Evolutionary conservation across 345 rosid genomes (phyloP), one percentile per base, ranked within the genome.

Genomic region (Sisymbrium altissimum): DNA sequence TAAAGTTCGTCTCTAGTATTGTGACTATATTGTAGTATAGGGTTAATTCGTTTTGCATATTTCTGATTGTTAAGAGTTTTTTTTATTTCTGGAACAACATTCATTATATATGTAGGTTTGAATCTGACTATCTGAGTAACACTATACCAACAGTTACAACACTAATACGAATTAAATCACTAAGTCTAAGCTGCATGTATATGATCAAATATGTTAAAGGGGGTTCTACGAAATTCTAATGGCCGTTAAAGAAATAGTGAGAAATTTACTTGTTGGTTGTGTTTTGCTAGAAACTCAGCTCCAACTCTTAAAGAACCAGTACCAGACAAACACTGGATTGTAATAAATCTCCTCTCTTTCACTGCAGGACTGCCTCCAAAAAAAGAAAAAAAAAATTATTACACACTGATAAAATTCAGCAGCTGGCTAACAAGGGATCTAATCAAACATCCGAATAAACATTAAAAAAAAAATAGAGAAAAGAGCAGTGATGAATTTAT

Each of bases 251-350:
- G 9, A 4, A 27, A 38, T 2, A 17, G 54, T 17, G 15, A 23
- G 14, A 46, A 48, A 1, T 9, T 71, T 82, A 84, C 88, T 80
- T 86, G 80, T 36, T 82, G 87, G 77, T 91, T 70, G 66, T 90
- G 92, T 71, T 75, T 87, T 8, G 94, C 96, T 81, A 91, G 71
- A 86, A 93, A 93, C 79, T 93, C 98, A 70, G 83, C 96, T 67
- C 98, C 98, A 66, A 93, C 94, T 83, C 98, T 88, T 63, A 89
- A 53, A 14, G 97, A 89, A 73, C 98, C 98, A 66, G 98, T 93
- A 45, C 98, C 96, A 64, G 98, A 93, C 81, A 93, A 84, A 79
- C 94, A 84, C 56, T 91, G 97, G 60, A 87, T 86, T 30, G 97
- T 89, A 15, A 88, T 75, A 67, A 88, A 86, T 79, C 97, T 85